Evolutionary conservation across 2,329 filamentous ascomycete species (phyloP).

Genomic region (Parasarocladium wereldwijsianum): DNA sequence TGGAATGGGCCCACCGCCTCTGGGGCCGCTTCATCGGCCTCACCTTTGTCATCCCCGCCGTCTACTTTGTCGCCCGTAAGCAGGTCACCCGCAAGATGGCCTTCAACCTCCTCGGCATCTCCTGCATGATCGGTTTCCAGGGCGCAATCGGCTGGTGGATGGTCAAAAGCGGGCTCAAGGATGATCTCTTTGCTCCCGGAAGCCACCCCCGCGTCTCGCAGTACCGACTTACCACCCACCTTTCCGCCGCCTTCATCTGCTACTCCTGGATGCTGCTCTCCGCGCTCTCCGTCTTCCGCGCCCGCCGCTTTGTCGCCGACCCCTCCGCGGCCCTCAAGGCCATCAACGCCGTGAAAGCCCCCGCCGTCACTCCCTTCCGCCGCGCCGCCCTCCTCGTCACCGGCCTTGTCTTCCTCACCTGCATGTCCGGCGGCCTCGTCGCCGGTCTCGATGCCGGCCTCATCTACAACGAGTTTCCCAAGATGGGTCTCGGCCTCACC

Average conservation of each 20-base stretch:
- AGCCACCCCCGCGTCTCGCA: slow-evolving; percentile 87
- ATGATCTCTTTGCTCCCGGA: slow-evolving; percentile 85
- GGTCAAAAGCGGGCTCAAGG: slow-evolving; percentile 92
- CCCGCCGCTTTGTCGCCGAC: slow-evolving; percentile 54
- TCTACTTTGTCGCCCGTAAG: slow-evolving; percentile 74
- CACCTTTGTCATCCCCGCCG: slow-evolving; percentile 73
- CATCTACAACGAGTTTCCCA: slow-evolving; percentile 98
- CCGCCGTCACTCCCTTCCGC: slow-evolving; percentile 59
- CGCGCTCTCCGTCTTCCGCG: slow-evolving; percentile 70
- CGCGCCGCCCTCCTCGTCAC: slow-evolving; percentile 57
- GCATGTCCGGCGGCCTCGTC: slow-evolving; percentile 86
- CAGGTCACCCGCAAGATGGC: slow-evolving; percentile 70
- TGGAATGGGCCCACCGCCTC: slow-evolving; percentile 94
- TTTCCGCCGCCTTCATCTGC: slow-evolving; percentile 81
- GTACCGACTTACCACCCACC: slow-evolving; percentile 80
- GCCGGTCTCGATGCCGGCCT: slow-evolving; percentile 90
- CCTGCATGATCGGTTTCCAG: slow-evolving; percentile 82
- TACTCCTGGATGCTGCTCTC: slow-evolving; percentile 92
- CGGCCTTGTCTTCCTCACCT: slow-evolving; percentile 70
- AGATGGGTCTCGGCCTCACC: slow-evolving; percentile 74
- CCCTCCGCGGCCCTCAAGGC: slow-evolving; percentile 46
- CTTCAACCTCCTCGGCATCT: slow-evolving; percentile 64
- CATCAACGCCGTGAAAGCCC: slow-evolving; percentile 47
- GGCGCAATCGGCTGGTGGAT: slow-evolving; percentile 98
- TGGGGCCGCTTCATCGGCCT: slow-evolving; percentile 90